Evolutionary conservation across 169 alveolate species (phyloP).

Genomic region (Plasmodium adleri): DNA sequence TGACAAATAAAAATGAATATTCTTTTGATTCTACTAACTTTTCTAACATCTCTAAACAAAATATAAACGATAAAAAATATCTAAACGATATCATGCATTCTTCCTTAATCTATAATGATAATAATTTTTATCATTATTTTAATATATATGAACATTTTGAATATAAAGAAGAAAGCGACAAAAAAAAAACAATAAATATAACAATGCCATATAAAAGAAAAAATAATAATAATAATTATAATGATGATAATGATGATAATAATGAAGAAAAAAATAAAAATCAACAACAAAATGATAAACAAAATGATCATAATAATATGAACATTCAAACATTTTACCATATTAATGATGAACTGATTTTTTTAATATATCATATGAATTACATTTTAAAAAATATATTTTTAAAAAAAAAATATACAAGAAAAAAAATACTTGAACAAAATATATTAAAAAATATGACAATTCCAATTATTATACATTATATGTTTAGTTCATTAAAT

Average conservation of each 20-base stretch:
- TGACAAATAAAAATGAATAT: slow-evolving; percentile 63
- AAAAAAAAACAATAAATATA: background rate
- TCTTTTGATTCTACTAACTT: slow-evolving; percentile 13
- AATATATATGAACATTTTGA: slow-evolving; percentile 36
- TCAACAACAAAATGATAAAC: background rate
- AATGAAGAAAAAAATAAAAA: background rate
- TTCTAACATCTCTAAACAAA: slow-evolving; percentile 5
- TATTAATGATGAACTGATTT: slow-evolving; percentile 13
- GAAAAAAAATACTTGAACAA: no score
- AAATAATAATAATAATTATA: background rate
- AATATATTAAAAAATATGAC: no score
- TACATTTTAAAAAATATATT: background rate
- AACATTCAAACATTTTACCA: background rate
- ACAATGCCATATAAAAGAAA: background rate
- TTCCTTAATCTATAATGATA: slow-evolving; percentile 1
- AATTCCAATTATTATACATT: slow-evolving; percentile 7
- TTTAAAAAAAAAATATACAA: background rate
- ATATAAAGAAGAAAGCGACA: slow-evolving; percentile 4
- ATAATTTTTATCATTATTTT: slow-evolving; percentile 42
- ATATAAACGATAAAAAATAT: background rate
- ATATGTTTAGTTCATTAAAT: slow-evolving; percentile 52
- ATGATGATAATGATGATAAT: background rate
- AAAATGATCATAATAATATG: background rate
- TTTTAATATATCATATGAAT: slow-evolving; percentile 24
- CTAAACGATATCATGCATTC: no score